phyloP scores from a whole-genome alignment of 768 basidiomycete species.

The Tulasnella calospora region DNA sequence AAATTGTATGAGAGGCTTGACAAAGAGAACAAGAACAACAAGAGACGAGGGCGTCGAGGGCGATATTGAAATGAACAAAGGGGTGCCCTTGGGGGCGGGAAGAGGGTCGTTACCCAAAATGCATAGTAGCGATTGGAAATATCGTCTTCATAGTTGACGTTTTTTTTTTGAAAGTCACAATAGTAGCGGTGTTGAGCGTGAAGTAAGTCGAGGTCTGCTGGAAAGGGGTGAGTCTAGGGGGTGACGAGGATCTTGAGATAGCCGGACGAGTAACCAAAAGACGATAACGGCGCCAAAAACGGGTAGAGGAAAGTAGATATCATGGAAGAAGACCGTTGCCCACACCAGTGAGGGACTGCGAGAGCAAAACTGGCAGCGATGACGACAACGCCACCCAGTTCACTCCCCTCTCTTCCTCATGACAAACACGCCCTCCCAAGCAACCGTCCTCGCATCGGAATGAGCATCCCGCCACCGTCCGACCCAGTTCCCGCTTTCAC shows the following conservation, averaged over 20 bases:
- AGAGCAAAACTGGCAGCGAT: neutral
- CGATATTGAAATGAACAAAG: neutral
- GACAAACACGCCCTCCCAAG: conserved; percentile 21
- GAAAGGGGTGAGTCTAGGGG: neutral
- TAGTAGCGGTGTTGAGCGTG: neutral
- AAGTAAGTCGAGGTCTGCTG: neutral
- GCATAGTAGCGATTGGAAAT: conserved; percentile 1
- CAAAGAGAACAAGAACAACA: neutral
- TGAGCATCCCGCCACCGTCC: conserved; percentile 12
- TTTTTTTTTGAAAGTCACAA: neutral
- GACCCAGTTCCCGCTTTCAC: conserved; percentile 19
- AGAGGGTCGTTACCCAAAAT: neutral
- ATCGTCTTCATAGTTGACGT: neutral
- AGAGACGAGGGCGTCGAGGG: neutral
- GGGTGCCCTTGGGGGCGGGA: neutral
- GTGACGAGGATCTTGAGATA: neutral
- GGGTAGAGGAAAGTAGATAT: neutral
- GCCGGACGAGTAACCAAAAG: neutral
- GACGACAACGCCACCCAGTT: neutral
- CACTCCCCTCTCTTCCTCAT: conserved; percentile 22
- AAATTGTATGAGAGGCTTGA: neutral
- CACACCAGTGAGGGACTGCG: neutral
- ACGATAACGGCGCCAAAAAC: neutral
- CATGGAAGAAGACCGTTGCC: neutral
- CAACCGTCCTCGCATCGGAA: neutral